phyloP scores from a whole-genome alignment of 2,329 filamentous ascomycete genomes.

The Sporothrix sp. region DNA sequence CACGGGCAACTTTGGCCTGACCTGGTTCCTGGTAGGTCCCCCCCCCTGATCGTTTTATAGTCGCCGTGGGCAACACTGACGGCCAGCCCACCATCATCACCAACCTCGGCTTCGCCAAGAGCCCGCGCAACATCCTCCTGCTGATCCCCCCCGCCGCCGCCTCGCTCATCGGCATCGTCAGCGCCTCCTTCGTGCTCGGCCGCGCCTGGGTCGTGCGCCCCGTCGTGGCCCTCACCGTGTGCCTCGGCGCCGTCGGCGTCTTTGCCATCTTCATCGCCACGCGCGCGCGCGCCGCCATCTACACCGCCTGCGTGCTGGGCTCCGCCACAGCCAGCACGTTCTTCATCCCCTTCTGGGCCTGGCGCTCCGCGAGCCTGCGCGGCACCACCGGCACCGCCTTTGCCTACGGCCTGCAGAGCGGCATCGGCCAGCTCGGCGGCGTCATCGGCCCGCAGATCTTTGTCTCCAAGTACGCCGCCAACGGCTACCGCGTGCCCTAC shows the following conservation, averaged over 20 bases:
- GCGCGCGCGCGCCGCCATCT: neutral
- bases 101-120: constrained; percentile 6
- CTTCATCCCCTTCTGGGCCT: constrained; percentile 13
- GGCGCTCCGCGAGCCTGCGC: constrained; percentile 11
- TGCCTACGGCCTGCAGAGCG: constrained; percentile 11
- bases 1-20: constrained; percentile 12
- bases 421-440: constrained; percentile 13
- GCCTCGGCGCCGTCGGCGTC: constrained; percentile 8
- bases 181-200: neutral
- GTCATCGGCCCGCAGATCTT: constrained; percentile 13
- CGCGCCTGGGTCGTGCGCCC: constrained; percentile 11
- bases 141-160: constrained; percentile 11
- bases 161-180: constrained; percentile 6
- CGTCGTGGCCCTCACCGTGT: constrained; percentile 6
- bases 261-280: constrained; percentile 14
- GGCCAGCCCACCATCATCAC: constrained; percentile 3
- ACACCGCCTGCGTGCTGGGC: constrained; percentile 1
- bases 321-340: constrained; percentile 3
- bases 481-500: constrained; percentile 12
- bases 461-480: neutral
- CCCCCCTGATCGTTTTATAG: too few relatives aligned
- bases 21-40: constrained; percentile 7
- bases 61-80: too few relatives aligned
- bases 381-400: constrained; percentile 12
- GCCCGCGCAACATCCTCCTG: constrained; percentile 11